Evolutionary conservation across 495 filamentous ascomycete species (phyloP), one percentile per base, ranked within the genome.

Genomic region (Pyrenula massariospora): DNA sequence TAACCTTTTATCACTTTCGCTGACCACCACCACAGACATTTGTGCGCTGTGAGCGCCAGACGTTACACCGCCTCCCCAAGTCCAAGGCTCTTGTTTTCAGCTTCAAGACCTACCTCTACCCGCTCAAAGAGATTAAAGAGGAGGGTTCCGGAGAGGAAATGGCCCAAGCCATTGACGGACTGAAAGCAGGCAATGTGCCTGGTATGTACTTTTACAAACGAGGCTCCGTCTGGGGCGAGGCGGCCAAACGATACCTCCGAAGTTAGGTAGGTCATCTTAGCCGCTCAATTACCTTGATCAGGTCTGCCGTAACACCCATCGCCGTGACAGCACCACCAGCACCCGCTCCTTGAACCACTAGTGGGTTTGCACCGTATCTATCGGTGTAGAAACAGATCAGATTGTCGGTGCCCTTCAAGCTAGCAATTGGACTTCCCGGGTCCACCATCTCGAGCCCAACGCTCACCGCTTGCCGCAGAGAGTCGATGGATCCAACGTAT

Each of bases 321-420:
- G 93, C 93, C 31, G 93, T 97, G 36, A 96, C 90, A 24, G 95
- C 92, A 48, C 86, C 90, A 62, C 93, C 93, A 54, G 93, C 93
- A 54, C 91, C 93, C 42, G 90, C 91, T 57, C 93, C 93, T 76
- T 96, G 91, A 52, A 98, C 83, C 65, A 96, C 93, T 55, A 96
- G 71, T 12, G 93, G 88, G 67, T 91, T 94, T 57, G 74, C 75
- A 47, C 89, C 89, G 66, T 98, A 97, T 62, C 93, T 81, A 76
- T 91, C 85, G 50, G 93, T 96, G 71, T 93, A 95, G 78, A 98
- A 95, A 77, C 84, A 93, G 64, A 98, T 93, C 66, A 96, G 92
- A 74, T 97, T 97, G 67, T 96, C 93, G 70, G 90, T 96, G 42
- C 93, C 93, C 77, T 95, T 94, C 56, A 97, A 74, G 36, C 87